Conservation (phyloP, 2,329 filamentous ascomycete species). For the Talaromyces sp. region DNA sequence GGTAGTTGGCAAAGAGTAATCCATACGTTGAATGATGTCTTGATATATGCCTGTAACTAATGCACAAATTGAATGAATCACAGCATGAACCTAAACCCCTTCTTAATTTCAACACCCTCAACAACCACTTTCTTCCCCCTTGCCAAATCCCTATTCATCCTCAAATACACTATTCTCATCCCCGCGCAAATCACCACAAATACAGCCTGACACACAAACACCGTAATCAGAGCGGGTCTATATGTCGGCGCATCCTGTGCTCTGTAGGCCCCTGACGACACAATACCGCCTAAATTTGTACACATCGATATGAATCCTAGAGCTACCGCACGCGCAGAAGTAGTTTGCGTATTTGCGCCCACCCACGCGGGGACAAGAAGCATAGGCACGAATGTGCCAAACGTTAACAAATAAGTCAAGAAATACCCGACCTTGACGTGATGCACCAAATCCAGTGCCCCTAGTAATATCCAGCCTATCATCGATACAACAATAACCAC, state of each 20-base stretch:
- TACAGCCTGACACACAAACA: conserved; percentile 5
- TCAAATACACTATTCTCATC: conserved; percentile 1
- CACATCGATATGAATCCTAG: conserved; percentile 8
- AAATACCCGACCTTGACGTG: conserved; percentile 11
- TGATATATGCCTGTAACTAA: not conserved
- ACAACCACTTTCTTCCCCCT: not conserved
- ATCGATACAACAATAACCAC: conserved; percentile 7
- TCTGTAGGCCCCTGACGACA: not conserved
- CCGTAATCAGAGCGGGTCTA: conserved; percentile 11
- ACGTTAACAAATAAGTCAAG: conserved; percentile 3
- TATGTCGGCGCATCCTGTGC: conserved; percentile 14
- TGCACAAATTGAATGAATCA: not conserved
- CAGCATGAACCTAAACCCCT: conserved; percentile 2
- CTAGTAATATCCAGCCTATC: conserved; percentile 15
- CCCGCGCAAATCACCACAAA: conserved; percentile 2
- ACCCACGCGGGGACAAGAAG: conserved; percentile 7
- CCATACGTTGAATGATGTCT: not conserved
- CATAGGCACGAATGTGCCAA: conserved; percentile 10
- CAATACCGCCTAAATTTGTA: conserved; percentile 5
- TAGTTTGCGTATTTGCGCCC: conserved; percentile 3
- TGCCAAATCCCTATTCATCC: conserved; percentile 4
- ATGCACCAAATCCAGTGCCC: not conserved
- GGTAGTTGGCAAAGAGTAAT: conserved; percentile 16
- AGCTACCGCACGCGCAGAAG: conserved; percentile 4
- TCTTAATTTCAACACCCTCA: not conserved